These are phyloP conservation scores for Calophaca sinica DNA, from an alignment of 306 rosid genomes.

Conservation along the genomic window DNA sequence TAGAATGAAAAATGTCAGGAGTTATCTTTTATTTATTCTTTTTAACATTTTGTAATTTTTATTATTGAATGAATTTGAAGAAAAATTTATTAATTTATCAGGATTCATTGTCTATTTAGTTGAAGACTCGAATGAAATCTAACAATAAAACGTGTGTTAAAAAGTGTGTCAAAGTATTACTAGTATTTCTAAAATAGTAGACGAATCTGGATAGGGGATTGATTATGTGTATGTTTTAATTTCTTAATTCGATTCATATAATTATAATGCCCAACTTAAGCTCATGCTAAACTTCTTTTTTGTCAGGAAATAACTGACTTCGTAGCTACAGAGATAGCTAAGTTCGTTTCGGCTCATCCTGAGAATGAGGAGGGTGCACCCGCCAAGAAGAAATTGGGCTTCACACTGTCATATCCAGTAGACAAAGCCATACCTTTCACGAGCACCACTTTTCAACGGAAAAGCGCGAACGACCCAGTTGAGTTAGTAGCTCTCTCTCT, in stretches of 20 bases:
- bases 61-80: too few species aligned
- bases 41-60: too few species aligned
- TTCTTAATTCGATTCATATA: neutral
- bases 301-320: constrained; percentile 61
- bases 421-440: constrained; percentile 46
- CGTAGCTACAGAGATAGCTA: constrained; percentile 66
- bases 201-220: too few species aligned
- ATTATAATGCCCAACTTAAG: neutral
- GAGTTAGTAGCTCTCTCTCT: constrained; percentile 42
- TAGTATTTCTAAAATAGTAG: too few species aligned
- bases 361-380: constrained; percentile 26
- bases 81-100: too few species aligned
- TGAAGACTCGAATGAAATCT: too few species aligned
- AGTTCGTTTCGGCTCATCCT: constrained; percentile 57
- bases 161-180: too few species aligned
- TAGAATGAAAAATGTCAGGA: too few species aligned
- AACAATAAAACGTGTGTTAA: too few species aligned
- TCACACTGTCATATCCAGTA: constrained; percentile 59
- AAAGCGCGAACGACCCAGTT: constrained; percentile 65
- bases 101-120: too few species aligned
- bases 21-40: too few species aligned
- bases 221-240: neutral
- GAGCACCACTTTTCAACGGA: constrained; percentile 54
- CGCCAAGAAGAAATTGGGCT: constrained; percentile 55
- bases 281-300: constrained; percentile 5